Evolutionary conservation across 164 flowering plant species (phyloP).

Genomic region (Stephania japonica): DNA sequence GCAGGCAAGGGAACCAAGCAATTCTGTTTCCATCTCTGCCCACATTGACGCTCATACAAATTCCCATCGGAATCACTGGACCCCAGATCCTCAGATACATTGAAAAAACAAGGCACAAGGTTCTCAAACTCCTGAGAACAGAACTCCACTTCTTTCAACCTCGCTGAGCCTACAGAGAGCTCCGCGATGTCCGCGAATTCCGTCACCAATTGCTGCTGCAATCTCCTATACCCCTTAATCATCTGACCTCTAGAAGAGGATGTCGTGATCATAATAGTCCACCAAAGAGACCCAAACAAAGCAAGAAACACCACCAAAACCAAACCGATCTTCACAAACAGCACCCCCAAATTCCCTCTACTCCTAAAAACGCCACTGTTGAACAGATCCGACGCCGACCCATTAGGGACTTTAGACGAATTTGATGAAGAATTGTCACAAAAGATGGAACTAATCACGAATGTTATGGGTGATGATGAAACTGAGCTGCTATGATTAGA

Average conservation of each 20-base stretch:
- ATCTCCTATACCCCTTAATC: slow-evolving; percentile 56
- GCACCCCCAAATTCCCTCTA: slow-evolving; percentile 41
- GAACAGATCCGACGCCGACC: slow-evolving; percentile 52
- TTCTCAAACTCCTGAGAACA: slow-evolving; percentile 67
- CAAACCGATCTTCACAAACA: slow-evolving; percentile 55
- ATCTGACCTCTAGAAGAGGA: slow-evolving; percentile 53
- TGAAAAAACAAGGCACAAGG: slow-evolving; percentile 74
- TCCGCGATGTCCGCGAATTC: slow-evolving; percentile 82
- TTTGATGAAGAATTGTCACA: slow-evolving; percentile 27
- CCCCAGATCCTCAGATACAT: slow-evolving; percentile 49
- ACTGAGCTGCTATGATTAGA: slow-evolving; percentile 18
- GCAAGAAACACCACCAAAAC: slow-evolving; percentile 62
- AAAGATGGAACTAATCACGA: slow-evolving; percentile 36
- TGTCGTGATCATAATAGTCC: slow-evolving; percentile 77
- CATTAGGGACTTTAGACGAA: slow-evolving; percentile 49
- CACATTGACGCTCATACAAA: slow-evolving; percentile 60
- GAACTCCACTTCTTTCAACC: slow-evolving; percentile 62
- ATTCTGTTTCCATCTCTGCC: slow-evolving; percentile 28
- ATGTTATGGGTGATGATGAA: slow-evolving; percentile 28
- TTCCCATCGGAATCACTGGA: slow-evolving; percentile 41
- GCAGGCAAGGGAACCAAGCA: slow-evolving; percentile 77
- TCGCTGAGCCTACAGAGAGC: slow-evolving; percentile 61
- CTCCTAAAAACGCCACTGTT: slow-evolving; percentile 37
- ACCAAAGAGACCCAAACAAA: slow-evolving; percentile 80
- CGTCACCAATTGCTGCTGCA: slow-evolving; percentile 74